Conservation (phyloP, 352 stramenopile genomes). For the Pelagophyceae sp. region DNA sequence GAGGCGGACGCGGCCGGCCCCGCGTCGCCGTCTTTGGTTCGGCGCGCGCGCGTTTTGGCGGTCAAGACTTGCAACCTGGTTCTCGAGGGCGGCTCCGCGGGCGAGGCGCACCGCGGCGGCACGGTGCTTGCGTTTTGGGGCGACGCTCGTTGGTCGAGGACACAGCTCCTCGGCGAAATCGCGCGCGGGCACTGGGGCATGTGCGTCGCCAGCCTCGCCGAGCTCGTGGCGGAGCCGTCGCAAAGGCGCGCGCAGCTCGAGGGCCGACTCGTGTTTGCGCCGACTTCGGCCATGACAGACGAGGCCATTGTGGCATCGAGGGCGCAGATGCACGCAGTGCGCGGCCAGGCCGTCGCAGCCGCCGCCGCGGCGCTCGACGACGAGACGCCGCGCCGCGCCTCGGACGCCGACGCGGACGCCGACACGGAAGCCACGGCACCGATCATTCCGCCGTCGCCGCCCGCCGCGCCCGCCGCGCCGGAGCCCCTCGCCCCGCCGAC, state of each 20-base stretch:
- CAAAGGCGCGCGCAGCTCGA: conserved; percentile 22
- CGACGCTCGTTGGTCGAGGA: conserved; percentile 37
- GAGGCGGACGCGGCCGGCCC: too few species aligned
- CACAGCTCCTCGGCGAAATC: conserved; percentile 42
- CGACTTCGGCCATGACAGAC: conserved; percentile 40
- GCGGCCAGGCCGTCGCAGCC: conserved; percentile 15
- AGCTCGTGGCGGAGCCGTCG: conserved; percentile 22
- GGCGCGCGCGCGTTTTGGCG: neutral
- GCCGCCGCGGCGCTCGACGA: neutral
- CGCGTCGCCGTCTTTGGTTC: neutral
- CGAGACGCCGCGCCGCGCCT: neutral
- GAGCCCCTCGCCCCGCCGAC: too few species aligned
- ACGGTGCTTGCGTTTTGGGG: conserved; percentile 37
- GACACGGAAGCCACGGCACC: too few species aligned
- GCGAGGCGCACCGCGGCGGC: conserved; percentile 14
- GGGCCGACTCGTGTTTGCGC: conserved; percentile 35
- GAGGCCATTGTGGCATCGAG: conserved; percentile 30
- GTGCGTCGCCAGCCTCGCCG: conserved; percentile 28
- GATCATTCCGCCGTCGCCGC: too few species aligned
- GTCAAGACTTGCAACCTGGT: neutral
- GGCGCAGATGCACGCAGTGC: conserved; percentile 22
- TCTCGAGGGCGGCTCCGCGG: conserved; percentile 1
- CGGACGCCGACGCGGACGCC: neutral
- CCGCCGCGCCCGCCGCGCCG: too few species aligned
- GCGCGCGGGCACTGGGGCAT: conserved; percentile 40